Percentiles rank a stretch among this genome's conserved stretches.
phyloP scores from a whole-genome alignment of 2,329 filamentous ascomycete species.

The Akanthomyces muscarius region DNA sequence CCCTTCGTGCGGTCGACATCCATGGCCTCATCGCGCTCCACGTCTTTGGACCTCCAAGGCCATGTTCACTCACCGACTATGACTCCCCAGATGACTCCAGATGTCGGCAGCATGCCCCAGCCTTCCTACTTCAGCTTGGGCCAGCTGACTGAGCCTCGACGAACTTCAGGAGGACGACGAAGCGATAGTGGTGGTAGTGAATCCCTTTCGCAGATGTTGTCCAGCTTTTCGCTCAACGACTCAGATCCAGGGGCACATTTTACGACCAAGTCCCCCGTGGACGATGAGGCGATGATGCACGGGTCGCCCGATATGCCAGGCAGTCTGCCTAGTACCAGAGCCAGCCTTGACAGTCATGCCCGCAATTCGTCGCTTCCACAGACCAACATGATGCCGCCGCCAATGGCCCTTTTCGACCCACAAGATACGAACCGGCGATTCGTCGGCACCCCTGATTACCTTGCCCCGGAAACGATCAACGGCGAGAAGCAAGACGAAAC shows the following conservation, averaged over 20 bases:
- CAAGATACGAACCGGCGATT: slow-evolving; percentile 90
- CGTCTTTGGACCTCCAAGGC: slow-evolving; percentile 84
- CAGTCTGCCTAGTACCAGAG: slow-evolving; percentile 25
- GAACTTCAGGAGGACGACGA: slow-evolving; percentile 70
- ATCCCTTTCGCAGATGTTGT: slow-evolving; percentile 75
- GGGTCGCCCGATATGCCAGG: slow-evolving; percentile 73
- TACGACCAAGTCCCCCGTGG: slow-evolving; percentile 52
- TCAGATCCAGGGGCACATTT: slow-evolving; percentile 42
- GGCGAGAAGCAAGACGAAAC: slow-evolving; percentile 95
- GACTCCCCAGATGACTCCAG: slow-evolving; percentile 82
- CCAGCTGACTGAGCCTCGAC: slow-evolving; percentile 56
- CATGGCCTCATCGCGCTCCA: slow-evolving; percentile 83
- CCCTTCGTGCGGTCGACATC: slow-evolving; percentile 85
- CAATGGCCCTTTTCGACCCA: slow-evolving; percentile 92
- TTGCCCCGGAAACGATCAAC: slow-evolving; percentile 94
- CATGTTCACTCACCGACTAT: slow-evolving; percentile 69
- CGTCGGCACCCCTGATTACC: slow-evolving; percentile 93
- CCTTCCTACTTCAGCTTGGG: slow-evolving; percentile 89
- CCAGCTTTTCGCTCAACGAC: slow-evolving; percentile 71
- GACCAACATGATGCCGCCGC: slow-evolving; percentile 75
- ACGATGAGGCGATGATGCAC: slow-evolving; percentile 71
- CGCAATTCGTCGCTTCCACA: slow-evolving; percentile 37
- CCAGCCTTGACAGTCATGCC: slow-evolving; percentile 33
- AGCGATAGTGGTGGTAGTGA: slow-evolving; percentile 94
- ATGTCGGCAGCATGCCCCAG: slow-evolving; percentile 62